phyloP scores from a whole-genome alignment of 1,284 basidiomycete genomes.

The Termitomyces sp. region DNA sequence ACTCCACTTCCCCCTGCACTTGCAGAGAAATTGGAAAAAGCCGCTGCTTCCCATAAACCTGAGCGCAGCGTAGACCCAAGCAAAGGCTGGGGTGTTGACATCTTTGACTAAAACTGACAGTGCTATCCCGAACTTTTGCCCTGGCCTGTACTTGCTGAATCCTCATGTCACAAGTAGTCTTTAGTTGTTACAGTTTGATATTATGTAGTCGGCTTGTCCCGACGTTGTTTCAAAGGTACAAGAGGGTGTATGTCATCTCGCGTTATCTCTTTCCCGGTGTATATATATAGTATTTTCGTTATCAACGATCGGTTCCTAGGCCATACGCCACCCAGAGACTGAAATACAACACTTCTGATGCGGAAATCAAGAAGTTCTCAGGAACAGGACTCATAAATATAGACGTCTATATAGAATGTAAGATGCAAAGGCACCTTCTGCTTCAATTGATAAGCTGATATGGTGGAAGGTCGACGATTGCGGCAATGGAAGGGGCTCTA shows the following conservation, averaged over 20 bases:
- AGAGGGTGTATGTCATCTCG: neutral
- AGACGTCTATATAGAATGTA: neutral
- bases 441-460: neutral
- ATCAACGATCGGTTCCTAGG: neutral
- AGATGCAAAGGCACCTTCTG: neutral
- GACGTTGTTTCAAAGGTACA: neutral
- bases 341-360: neutral
- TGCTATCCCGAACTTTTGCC: too few relatives aligned
- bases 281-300: too few relatives aligned
- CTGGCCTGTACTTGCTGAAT: neutral
- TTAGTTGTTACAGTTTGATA: too few relatives aligned
- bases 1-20: conserved; percentile 46
- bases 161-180: neutral
- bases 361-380: neutral
- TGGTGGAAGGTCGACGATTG: neutral
- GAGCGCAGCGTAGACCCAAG: conserved; percentile 59
- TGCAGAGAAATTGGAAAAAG: conserved; percentile 56
- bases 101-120: conserved; percentile 40
- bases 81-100: conserved; percentile 58
- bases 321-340: neutral
- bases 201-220: neutral
- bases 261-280: neutral
- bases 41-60: conserved; percentile 48
- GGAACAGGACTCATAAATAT: neutral
- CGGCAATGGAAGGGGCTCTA: neutral